These are phyloP conservation scores for Pseudonitzschia pungens DNA, from an alignment of 108 stramenopile species.

Conservation along the genomic window DNA sequence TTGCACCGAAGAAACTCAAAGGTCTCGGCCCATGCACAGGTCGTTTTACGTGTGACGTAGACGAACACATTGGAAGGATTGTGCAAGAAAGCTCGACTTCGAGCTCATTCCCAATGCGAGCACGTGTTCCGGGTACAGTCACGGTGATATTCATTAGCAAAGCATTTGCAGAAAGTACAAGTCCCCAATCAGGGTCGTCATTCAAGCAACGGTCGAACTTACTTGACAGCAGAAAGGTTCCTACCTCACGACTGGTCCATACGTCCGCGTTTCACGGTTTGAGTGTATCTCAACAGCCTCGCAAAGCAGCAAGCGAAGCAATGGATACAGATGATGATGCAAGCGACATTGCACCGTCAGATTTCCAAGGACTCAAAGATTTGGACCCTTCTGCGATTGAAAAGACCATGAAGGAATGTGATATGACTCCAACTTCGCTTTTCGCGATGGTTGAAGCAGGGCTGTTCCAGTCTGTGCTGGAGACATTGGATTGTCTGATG, in stretches of 20 bases:
- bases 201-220: background rate
- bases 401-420: slow-evolving; percentile 37
- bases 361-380: slow-evolving; percentile 15
- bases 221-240: slow-evolving; percentile 12
- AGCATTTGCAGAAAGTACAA: slow-evolving; percentile 24
- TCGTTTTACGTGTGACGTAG: background rate
- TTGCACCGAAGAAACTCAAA: slow-evolving; percentile 34
- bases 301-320: slow-evolving; percentile 1
- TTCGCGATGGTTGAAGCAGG: slow-evolving; percentile 34
- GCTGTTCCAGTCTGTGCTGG: slow-evolving; percentile 22
- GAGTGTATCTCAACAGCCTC: background rate
- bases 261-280: slow-evolving; percentile 12
- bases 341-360: background rate
- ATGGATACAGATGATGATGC: slow-evolving; percentile 1
- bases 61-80: slow-evolving; percentile 27
- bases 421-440: slow-evolving; percentile 31
- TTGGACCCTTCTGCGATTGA: slow-evolving; percentile 41
- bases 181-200: background rate
- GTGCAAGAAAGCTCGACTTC: slow-evolving; percentile 21
- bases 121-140: slow-evolving; percentile 15
- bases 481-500: slow-evolving; percentile 26
- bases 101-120: slow-evolving; percentile 6
- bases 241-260: slow-evolving; percentile 16
- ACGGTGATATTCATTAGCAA: slow-evolving; percentile 24
- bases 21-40: background rate